Conservation (phyloP, 371 early-diverging fungal genomes). For the Mortierella sp. region DNA sequence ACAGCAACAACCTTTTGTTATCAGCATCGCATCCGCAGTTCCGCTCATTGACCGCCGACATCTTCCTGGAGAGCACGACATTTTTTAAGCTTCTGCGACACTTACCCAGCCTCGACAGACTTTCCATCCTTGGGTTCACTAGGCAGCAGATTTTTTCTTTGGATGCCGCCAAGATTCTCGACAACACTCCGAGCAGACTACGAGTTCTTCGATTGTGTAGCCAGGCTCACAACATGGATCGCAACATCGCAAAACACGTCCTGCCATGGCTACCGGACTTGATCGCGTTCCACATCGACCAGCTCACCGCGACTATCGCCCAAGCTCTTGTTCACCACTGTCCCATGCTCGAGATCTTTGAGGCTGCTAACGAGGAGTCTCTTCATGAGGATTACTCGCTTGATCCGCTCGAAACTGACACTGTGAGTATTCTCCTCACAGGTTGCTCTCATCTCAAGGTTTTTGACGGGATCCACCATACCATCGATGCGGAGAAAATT, state of each 20-base stretch:
- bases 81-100: neutral
- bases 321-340: neutral
- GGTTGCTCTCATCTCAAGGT: neutral
- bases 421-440: neutral
- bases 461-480: neutral
- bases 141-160: neutral
- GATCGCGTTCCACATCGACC: neutral
- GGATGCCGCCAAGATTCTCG: neutral
- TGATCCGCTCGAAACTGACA: neutral
- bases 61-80: neutral
- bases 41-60: neutral
- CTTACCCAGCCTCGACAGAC: neutral
- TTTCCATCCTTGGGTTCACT: neutral
- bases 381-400: neutral
- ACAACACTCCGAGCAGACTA: neutral
- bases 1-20: neutral
- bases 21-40: neutral
- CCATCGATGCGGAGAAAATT: neutral
- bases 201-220: neutral
- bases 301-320: neutral
- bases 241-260: neutral
- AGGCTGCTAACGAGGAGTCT: neutral
- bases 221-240: neutral
- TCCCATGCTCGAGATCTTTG: neutral
- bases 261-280: neutral